Percentiles rank a stretch among this genome's conserved stretches.
phyloP scores from a whole-genome alignment of 805 yeast species.

The Spathaspora boniae region DNA sequence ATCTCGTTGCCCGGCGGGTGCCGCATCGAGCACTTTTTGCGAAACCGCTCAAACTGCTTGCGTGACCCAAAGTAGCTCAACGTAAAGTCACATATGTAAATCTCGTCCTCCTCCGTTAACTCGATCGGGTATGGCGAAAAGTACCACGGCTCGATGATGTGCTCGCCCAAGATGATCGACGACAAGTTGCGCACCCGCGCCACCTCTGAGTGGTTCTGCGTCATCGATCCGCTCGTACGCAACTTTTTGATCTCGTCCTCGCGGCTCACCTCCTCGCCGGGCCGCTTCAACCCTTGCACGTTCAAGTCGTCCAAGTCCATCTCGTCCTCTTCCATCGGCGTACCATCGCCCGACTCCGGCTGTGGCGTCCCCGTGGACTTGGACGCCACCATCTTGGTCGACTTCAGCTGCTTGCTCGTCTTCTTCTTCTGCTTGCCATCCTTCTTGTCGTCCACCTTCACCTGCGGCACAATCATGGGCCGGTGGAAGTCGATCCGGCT shows the following conservation, averaged over 20 bases:
- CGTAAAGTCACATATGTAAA: slow-evolving; percentile 90
- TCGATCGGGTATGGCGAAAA: slow-evolving; percentile 97
- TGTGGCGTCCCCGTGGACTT: slow-evolving; percentile 17
- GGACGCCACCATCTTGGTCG: slow-evolving; percentile 5
- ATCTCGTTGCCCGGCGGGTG: slow-evolving; percentile 99
- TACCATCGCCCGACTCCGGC: slow-evolving; percentile 21
- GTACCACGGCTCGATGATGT: slow-evolving; percentile 97
- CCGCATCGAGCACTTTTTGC: slow-evolving; percentile 79
- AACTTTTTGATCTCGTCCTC: slow-evolving; percentile 92
- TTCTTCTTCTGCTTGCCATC: slow-evolving; percentile 27
- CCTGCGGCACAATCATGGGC: slow-evolving; percentile 70
- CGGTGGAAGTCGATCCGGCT: slow-evolving; percentile 69
- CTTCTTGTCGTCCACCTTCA: slow-evolving; percentile 45
- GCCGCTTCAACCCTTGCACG: slow-evolving; percentile 72
- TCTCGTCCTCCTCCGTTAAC: slow-evolving; percentile 84
- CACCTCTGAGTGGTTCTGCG: slow-evolving; percentile 80
- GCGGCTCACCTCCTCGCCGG: slow-evolving; percentile 70
- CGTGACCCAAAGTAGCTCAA: slow-evolving; percentile 82
- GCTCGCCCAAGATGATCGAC: slow-evolving; percentile 79
- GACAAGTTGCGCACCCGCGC: slow-evolving; percentile 85
- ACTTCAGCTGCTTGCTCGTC: slow-evolving; percentile 20
- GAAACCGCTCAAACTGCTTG: slow-evolving; percentile 89
- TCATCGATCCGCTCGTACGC: slow-evolving; percentile 96
- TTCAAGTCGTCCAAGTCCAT: slow-evolving; percentile 82
- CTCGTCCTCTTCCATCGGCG: slow-evolving; percentile 48